A percentile compares a stretch with the other conserved stretches of the same genome.
Evolutionary conservation across 495 filamentous ascomycete genomes (phyloP).

Genomic region (Cladorrhinum samala): DNA sequence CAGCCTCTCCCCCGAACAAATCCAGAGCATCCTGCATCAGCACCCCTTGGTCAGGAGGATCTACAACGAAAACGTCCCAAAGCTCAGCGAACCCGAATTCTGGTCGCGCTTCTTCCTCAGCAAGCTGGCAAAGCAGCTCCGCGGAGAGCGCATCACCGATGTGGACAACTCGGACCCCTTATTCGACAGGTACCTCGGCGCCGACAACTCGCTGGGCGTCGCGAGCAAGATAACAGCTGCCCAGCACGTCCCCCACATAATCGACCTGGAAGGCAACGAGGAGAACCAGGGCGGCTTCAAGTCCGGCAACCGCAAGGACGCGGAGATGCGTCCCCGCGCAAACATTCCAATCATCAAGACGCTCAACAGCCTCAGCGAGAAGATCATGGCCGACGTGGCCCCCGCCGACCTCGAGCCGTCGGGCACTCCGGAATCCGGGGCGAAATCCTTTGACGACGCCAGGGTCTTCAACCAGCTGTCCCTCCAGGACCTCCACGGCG

Average conservation of each 20-base stretch:
- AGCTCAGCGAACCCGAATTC: constrained; percentile 70
- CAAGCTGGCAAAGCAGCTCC: constrained; percentile 81
- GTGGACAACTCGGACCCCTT: constrained; percentile 64
- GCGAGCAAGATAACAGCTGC: constrained; percentile 43
- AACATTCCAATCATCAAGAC: constrained; percentile 65
- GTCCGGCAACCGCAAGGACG: constrained; percentile 76
- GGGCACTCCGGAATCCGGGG: constrained; percentile 14
- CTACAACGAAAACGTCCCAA: constrained; percentile 90
- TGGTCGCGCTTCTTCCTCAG: constrained; percentile 91
- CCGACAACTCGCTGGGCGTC: constrained; percentile 52
- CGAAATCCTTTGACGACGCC: constrained; percentile 60
- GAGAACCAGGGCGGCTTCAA: constrained; percentile 64
- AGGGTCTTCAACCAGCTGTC: constrained; percentile 65
- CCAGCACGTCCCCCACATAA: constrained; percentile 72
- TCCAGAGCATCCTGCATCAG: constrained; percentile 85
- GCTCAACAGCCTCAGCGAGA: constrained; percentile 80
- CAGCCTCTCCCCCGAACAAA: constrained; percentile 85
- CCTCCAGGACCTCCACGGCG: constrained; percentile 75
- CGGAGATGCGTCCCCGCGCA: constrained; percentile 70
- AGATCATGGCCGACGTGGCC: constrained; percentile 79
- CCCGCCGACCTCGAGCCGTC: constrained; percentile 58
- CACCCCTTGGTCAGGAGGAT: constrained; percentile 86
- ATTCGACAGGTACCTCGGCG: constrained; percentile 77
- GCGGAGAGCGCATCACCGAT: constrained; percentile 76
- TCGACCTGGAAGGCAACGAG: constrained; percentile 91